phyloP scores from a whole-genome alignment of 371 early-diverging fungal species.

The Apophysomyces ossiformis region DNA sequence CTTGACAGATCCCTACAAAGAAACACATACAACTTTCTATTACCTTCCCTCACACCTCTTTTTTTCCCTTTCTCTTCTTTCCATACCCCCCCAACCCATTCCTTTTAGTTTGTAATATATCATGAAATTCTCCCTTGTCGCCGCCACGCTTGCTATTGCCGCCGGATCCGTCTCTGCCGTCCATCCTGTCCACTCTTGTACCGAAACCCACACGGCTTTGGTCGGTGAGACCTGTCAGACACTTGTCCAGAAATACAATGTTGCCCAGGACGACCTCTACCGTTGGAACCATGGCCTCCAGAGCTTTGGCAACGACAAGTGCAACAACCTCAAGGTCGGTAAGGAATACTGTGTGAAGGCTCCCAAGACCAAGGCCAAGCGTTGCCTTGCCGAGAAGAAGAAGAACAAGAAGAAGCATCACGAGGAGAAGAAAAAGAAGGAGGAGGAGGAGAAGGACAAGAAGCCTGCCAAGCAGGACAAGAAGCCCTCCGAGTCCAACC shows the following conservation, averaged over 20 bases:
- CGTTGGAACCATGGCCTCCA: slow-evolving; percentile 23
- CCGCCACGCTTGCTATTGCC: slow-evolving; percentile 19
- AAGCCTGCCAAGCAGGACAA: slow-evolving; percentile 12
- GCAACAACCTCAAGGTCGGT: slow-evolving; percentile 10
- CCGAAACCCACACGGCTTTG: slow-evolving; percentile 10
- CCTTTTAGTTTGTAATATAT: slow-evolving; percentile 5
- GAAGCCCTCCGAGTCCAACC: slow-evolving; percentile 11
- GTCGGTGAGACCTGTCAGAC: slow-evolving; percentile 18
- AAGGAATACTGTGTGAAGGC: slow-evolving; percentile 14
- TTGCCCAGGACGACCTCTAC: slow-evolving; percentile 19
- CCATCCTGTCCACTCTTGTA: slow-evolving; percentile 7
- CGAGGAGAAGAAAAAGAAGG: slow-evolving; percentile 10
- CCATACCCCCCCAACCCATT: slow-evolving; percentile 17
- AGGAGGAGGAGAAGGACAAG: slow-evolving; percentile 13
- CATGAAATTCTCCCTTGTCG: slow-evolving; percentile 27
- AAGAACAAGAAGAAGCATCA: slow-evolving; percentile 17
- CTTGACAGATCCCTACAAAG: too few relatives aligned
- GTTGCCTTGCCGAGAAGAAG: slow-evolving; percentile 22
- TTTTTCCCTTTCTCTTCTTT: slow-evolving; percentile 8
- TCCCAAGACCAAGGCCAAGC: slow-evolving; percentile 21
- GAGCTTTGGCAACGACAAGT: slow-evolving; percentile 26
- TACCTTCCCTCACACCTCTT: not conserved
- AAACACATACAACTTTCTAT: not conserved
- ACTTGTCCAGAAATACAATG: slow-evolving; percentile 22
- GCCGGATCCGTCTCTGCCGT: slow-evolving; percentile 18